Percentiles rank a stretch among this genome's conserved stretches.
phyloP scores from a whole-genome alignment of 305 asterid genomes.

The Solanum hybrid region DNA sequence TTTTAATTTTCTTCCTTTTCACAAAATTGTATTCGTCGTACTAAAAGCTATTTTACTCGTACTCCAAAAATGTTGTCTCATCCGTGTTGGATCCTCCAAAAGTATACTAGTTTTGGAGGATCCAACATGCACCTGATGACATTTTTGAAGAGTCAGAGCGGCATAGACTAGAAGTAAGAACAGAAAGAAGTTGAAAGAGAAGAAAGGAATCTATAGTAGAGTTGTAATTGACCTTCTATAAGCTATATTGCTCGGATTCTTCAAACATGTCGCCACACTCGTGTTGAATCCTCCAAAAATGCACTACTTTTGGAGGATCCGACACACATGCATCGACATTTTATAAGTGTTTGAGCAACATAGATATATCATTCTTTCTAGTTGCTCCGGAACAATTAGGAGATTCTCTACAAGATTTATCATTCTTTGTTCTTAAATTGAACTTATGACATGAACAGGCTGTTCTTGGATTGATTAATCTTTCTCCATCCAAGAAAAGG shows the following conservation, averaged over 20 bases:
- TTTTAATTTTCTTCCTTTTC: neutral
- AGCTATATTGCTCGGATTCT: neutral
- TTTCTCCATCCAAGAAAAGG: slow-evolving; percentile 56
- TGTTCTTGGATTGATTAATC: slow-evolving; percentile 41
- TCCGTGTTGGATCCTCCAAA: neutral
- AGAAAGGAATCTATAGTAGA: neutral
- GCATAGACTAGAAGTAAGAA: neutral
- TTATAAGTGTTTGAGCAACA: neutral
- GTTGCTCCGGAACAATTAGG: neutral
- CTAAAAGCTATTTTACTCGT: neutral
- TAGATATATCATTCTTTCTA: neutral
- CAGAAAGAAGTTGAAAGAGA: too few species aligned
- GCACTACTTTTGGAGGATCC: neutral
- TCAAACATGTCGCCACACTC: neutral
- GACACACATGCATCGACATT: neutral
- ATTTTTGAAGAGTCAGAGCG: neutral
- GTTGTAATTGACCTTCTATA: neutral
- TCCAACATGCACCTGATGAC: neutral
- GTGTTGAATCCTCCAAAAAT: neutral
- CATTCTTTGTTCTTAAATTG: neutral
- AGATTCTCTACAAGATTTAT: neutral
- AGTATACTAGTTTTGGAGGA: neutral
- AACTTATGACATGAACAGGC: slow-evolving; percentile 23
- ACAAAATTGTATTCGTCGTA: neutral
- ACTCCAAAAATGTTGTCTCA: neutral